Evolutionary conservation across 495 filamentous ascomycete species (phyloP).

Genomic region (Hypoxylon fuscum): DNA sequence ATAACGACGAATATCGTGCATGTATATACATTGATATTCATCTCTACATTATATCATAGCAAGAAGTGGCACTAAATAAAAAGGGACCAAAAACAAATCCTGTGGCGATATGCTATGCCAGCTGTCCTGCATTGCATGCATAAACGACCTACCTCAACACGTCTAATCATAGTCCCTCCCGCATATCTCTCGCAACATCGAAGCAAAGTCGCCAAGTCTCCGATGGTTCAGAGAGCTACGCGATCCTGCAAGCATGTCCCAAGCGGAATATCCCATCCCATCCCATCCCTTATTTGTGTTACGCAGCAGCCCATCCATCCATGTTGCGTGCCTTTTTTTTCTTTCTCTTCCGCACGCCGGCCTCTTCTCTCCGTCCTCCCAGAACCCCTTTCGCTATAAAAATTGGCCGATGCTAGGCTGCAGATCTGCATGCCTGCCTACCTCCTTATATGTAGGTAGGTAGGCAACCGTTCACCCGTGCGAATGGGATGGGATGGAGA

Average conservation of each 20-base stretch:
- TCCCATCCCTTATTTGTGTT: not conserved
- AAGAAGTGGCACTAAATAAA: too few species aligned
- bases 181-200: constrained; percentile 35
- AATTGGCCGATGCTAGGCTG: constrained; percentile 2
- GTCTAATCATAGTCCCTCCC: not conserved
- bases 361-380: constrained; percentile 10
- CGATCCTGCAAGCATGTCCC: constrained; percentile 9
- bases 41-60: too few species aligned
- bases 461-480: constrained; percentile 14
- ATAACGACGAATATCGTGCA: too few species aligned
- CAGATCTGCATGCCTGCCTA: constrained; percentile 12
- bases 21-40: too few species aligned
- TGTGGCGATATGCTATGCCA: constrained; percentile 46
- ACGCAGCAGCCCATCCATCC: not conserved
- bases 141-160: constrained; percentile 38
- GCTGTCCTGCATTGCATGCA: constrained; percentile 52
- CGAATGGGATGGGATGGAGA: constrained; percentile 23
- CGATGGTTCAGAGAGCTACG: constrained; percentile 8
- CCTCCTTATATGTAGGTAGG: too few species aligned
- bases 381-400: not conserved
- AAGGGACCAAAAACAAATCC: too few species aligned
- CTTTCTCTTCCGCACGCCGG: constrained; percentile 18
- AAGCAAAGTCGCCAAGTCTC: constrained; percentile 25
- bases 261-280: constrained; percentile 23
- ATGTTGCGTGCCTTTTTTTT: too few species aligned